These are phyloP conservation scores for Alnus glutinosa DNA, from an alignment of 306 rosid genomes.

Conservation along the genomic window DNA sequence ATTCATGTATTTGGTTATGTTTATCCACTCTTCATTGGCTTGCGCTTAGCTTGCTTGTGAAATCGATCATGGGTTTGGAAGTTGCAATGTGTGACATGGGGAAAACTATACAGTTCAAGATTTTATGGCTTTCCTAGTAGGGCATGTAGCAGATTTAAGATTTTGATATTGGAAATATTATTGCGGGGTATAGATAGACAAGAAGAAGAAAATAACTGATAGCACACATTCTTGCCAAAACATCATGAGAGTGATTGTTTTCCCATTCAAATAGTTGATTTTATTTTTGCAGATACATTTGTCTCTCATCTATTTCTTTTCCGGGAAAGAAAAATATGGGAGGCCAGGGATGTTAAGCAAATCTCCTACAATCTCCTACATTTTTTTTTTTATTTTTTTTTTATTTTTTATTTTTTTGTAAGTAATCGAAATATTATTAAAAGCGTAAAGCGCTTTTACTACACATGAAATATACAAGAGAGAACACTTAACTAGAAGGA, in stretches of 20 bases:
- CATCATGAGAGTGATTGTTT: neutral
- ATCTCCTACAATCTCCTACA: neutral
- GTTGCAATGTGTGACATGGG: neutral
- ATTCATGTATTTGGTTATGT: neutral
- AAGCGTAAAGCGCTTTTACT: no score
- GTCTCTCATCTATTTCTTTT: no score
- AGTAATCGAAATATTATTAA: no score
- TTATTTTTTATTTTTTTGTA: no score
- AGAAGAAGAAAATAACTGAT: no score
- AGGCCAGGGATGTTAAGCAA: neutral
- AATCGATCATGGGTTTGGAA: conserved; percentile 1
- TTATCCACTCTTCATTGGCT: neutral
- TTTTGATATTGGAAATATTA: no score
- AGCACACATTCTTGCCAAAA: neutral
- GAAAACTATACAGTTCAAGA: neutral
- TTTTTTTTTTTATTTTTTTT: no score
- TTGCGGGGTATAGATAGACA: no score
- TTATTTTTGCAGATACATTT: neutral
- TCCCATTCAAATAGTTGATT: neutral
- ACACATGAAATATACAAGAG: no score
- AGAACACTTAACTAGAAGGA: no score
- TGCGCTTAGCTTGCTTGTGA: neutral
- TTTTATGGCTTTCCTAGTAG: neutral
- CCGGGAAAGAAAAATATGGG: neutral
- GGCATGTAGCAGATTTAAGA: no score